Base-by-base conservation (phyloP, 1,284 basidiomycete genomes). In the Gymnopus androsaceus region DNA sequence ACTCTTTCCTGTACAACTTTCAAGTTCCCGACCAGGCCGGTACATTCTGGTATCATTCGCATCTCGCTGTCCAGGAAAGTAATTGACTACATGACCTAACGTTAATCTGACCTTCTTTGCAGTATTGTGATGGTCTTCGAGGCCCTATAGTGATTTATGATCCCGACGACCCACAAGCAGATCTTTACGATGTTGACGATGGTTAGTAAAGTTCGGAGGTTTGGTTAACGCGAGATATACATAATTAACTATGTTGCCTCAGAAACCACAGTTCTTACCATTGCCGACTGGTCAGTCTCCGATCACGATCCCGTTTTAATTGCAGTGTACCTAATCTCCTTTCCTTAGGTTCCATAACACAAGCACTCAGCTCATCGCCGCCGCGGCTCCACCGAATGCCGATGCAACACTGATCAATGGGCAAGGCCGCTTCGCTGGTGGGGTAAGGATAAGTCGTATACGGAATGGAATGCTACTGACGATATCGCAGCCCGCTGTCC, bases 81-180 rank as follows among this genome's bases (percentile, higher is more conserved):
- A n/a, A n/a, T n/a, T 27, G 41, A 42, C 41, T 7, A 17, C 28
- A 5, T 1, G 19, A 21, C 19, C 14, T n/a, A 42, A 12, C 23
- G 2, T 19, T 38, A 6, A 38, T 40, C 38, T 40, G 12, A 40
- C 6, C 7, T 25, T 38, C 25, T 28, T 15, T 67, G 1, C 66
- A 72, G 50, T 72, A 73, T 55, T 79, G 76, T 44, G 78, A 79
- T 58, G 78, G 78, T 27, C 66, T 79, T 28, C 71, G 80, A 34
- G 80, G 80, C 1, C 67, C 72, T 0, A 56, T 82, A 17, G 69
- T 82, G 4, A 67, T 82, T 47, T 78, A 81, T 44, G 77, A 81
- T 58, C 72, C 68, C 5, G 14, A 74, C 3, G 80, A 81, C 57
- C 79, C 80, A 27, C 70, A 72, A 48, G 49, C 53, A 9, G 3